phyloP scores from a whole-genome alignment of 345 rosid species.

The Eucalyptus regnans region DNA sequence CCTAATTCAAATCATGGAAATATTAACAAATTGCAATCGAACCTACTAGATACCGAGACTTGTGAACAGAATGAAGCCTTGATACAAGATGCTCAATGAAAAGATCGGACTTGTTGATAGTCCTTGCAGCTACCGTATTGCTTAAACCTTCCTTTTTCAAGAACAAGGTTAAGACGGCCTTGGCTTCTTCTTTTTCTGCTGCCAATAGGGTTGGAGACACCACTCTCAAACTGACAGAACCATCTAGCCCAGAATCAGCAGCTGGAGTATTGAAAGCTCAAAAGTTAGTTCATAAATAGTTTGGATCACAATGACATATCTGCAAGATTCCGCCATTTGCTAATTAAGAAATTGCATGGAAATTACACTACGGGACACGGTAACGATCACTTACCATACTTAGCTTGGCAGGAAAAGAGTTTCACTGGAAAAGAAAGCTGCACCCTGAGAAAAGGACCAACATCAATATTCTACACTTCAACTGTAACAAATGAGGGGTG shows the following conservation, averaged over 20 bases:
- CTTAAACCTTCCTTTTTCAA: conserved; percentile 74
- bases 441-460: background rate
- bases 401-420: conserved; percentile 18
- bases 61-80: conserved; percentile 70
- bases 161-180: conserved; percentile 74
- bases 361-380: background rate
- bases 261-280: background rate
- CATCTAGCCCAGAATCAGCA: conserved; percentile 44
- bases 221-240: conserved; percentile 32
- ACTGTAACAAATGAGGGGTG: background rate
- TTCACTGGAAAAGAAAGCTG: conserved; percentile 6
- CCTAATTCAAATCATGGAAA: background rate
- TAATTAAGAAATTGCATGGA: background rate
- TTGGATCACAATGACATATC: background rate
- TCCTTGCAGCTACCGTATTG: conserved; percentile 54
- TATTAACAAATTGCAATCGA: conserved; percentile 23
- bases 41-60: conserved; percentile 92
- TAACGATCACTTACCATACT: conserved; percentile 5
- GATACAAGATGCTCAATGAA: conserved; percentile 76
- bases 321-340: background rate
- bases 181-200: conserved; percentile 91
- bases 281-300: background rate
- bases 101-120: conserved; percentile 58
- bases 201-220: conserved; percentile 51
- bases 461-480: background rate